phyloP scores from a whole-genome alignment of 345 rosid species.

The Atalantia buxifolia region DNA sequence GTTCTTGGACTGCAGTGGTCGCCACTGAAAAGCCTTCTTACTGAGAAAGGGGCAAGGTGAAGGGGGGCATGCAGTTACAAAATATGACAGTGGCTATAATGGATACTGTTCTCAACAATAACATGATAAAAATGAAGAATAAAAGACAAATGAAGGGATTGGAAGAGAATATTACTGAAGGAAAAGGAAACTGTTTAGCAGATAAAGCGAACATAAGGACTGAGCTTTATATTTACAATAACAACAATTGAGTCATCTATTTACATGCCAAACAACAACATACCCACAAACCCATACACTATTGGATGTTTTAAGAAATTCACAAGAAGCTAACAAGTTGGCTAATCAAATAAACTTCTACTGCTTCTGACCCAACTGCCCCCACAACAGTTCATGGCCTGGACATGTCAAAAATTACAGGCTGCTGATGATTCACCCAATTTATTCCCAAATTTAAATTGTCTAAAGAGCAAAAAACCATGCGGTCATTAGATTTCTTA shows the following conservation, averaged over 20 bases:
- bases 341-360: neutral
- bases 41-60: neutral
- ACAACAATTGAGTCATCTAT: neutral
- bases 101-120: neutral
- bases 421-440: neutral
- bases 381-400: neutral
- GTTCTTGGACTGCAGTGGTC: neutral
- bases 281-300: neutral
- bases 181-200: neutral
- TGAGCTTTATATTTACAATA: neutral
- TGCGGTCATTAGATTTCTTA: too few species aligned
- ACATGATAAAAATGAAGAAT: neutral
- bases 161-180: neutral
- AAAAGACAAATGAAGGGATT: neutral
- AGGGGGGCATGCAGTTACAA: neutral
- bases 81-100: neutral
- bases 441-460: constrained; percentile 9
- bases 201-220: neutral
- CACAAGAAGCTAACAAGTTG: neutral
- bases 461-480: neutral
- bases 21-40: neutral
- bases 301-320: neutral
- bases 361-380: neutral
- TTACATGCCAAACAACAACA: neutral
- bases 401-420: neutral